Percentiles rank a stretch among this genome's conserved stretches.
These are phyloP conservation scores for Podospora didyma DNA, from an alignment of 495 filamentous ascomycete species.

Conservation along the genomic window DNA sequence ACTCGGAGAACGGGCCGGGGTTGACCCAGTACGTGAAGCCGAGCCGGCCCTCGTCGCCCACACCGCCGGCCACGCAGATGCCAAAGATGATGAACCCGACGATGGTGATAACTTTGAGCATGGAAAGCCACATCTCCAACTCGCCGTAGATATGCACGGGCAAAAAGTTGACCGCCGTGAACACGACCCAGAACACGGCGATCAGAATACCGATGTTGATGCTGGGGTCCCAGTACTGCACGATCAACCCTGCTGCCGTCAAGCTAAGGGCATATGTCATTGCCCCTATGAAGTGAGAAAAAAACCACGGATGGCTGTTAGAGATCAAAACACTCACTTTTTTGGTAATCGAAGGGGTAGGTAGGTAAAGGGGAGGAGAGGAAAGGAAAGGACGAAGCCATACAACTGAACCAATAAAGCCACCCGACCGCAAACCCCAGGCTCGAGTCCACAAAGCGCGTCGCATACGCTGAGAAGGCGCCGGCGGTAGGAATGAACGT, in stretches of 20 bases:
- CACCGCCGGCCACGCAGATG: conserved; percentile 65
- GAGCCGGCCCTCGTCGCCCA: conserved; percentile 58
- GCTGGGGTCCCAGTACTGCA: conserved; percentile 65
- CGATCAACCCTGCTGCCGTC: conserved; percentile 67
- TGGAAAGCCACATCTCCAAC: conserved; percentile 70
- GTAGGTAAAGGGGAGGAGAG: not conserved
- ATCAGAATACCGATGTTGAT: conserved; percentile 64
- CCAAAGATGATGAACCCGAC: conserved; percentile 64
- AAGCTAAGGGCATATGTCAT: conserved; percentile 74
- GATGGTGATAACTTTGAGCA: conserved; percentile 72
- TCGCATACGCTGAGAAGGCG: conserved; percentile 69
- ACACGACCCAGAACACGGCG: conserved; percentile 68
- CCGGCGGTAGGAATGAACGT: conserved; percentile 72
- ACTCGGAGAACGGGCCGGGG: conserved; percentile 64
- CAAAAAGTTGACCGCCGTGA: conserved; percentile 63
- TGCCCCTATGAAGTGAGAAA: conserved; percentile 23
- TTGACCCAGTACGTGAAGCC: conserved; percentile 70
- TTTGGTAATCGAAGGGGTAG: not conserved
- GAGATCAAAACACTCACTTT: not conserved
- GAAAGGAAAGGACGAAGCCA: conserved; percentile 3
- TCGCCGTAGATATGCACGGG: conserved; percentile 67
- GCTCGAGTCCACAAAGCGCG: conserved; percentile 67
- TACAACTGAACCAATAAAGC: conserved; percentile 50
- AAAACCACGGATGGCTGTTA: conserved; percentile 1
- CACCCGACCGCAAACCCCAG: conserved; percentile 78